Base-by-base conservation (phyloP, 495 filamentous ascomycete species). In the Penicillium ochrochloron region DNA sequence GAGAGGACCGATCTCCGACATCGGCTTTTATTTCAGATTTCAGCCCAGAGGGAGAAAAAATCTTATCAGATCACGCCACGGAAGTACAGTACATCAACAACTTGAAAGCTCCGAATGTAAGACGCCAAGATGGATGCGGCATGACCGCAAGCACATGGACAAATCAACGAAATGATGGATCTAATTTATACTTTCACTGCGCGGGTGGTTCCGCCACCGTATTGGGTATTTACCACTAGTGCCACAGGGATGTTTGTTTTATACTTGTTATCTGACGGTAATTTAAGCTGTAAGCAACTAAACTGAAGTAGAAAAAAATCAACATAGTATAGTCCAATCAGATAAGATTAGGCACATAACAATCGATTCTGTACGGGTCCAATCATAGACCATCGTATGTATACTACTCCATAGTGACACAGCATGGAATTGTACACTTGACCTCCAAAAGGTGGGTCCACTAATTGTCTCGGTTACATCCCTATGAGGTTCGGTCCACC, bases 31-130 rank as follows among this genome's bases (percentile, higher is more conserved):
- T 21, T 44, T 8, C 2, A 6, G 8, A n/a, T n/a, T n/a, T n/a
- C 14, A 44, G 19, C 5, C 42, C 19, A 44, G n/a, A 44, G 42
- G 6, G 9, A 21, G 9, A 10, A 10, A 3, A 19, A 44, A 44
- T 44, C 42, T 44, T 44, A 44, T 44, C 42, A 44, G 42, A 44
- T 44, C 42, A 44, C 42, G 42, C 42, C 42, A 44, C 42, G 8
- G 42, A 44, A 21, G 19, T 33, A 33, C 31, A 21, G 19, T 33
- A 33, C 31, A 33, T 33, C 31, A 33, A 33, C 31, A 33, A 21
- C 42, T 21, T 6, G 39, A 9, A 19, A 3, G 9, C n/a, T 44
- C 1, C n/a, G n/a, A 44, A 19, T 11, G 42, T 21, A 19, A 44
- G 42, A 44, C 42, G 42, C 42, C 42, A 44, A 44, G 42, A 21